These are phyloP conservation scores for Nelumbo lutea DNA, from an alignment of 164 flowering plant species.

Conservation along the genomic window DNA sequence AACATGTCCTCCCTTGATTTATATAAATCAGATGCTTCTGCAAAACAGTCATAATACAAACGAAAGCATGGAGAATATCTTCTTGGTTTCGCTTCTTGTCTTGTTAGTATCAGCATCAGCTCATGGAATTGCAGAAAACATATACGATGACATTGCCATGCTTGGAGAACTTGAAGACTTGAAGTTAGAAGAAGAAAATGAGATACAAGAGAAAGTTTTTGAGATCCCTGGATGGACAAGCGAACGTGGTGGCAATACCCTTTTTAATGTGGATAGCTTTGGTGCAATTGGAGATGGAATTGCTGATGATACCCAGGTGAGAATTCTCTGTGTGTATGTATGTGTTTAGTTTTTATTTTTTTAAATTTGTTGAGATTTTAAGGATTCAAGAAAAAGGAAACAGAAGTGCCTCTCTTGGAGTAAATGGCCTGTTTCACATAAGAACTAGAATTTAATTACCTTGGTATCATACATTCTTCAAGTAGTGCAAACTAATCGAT, in stretches of 20 bases:
- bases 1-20: constrained; percentile 30
- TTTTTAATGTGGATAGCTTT: constrained; percentile 79
- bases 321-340: not conserved
- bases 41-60: constrained; percentile 11
- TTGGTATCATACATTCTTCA: too few relatives aligned
- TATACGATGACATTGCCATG: constrained; percentile 16
- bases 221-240: constrained; percentile 37
- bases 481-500: too few relatives aligned
- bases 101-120: constrained; percentile 31
- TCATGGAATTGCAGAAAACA: constrained; percentile 33
- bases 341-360: not conserved
- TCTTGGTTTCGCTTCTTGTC: constrained; percentile 40
- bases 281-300: constrained; percentile 94
- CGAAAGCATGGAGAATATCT: constrained; percentile 42
- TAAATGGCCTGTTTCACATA: too few relatives aligned
- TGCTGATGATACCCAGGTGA: constrained; percentile 90
- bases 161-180: constrained; percentile 38
- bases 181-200: constrained; percentile 40
- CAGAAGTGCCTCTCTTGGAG: too few relatives aligned
- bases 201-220: constrained; percentile 25
- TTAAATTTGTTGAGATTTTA: not conserved
- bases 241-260: constrained; percentile 37
- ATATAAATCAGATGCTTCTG: constrained; percentile 26
- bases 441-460: too few relatives aligned
- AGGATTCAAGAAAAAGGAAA: too few relatives aligned